Percentiles rank a stretch among this genome's conserved stretches.
Conservation (phyloP, 2,329 filamentous ascomycete species). For the Saccharata proteae region DNA sequence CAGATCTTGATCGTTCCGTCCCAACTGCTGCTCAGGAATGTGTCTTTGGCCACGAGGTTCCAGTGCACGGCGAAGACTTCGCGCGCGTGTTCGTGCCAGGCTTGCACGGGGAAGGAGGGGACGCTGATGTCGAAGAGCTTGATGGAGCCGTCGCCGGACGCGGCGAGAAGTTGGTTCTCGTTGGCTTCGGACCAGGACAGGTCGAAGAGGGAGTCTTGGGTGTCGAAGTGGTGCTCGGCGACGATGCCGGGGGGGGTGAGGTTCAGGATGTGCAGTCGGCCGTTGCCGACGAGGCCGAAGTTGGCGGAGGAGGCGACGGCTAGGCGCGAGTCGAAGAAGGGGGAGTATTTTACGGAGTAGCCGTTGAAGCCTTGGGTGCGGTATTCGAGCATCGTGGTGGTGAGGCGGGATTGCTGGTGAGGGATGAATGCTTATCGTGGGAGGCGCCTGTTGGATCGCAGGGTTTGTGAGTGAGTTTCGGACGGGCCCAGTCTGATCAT, state of each 20-base stretch:
- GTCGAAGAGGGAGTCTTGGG: slow-evolving; percentile 94
- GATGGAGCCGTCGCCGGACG: slow-evolving; percentile 84
- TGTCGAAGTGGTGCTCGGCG: slow-evolving; percentile 86
- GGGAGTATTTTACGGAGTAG: slow-evolving; percentile 95
- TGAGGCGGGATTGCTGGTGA: slow-evolving; percentile 1
- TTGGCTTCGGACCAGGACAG: slow-evolving; percentile 91
- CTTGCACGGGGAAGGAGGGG: slow-evolving; percentile 74
- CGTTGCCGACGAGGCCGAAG: slow-evolving; percentile 95
- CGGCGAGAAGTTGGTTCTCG: slow-evolving; percentile 83
- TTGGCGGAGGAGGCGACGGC: slow-evolving; percentile 87
- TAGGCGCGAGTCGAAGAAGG: slow-evolving; percentile 90
- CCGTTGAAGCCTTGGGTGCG: slow-evolving; percentile 89
- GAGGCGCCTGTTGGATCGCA: not conserved
- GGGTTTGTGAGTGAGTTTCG: too few relatives aligned
- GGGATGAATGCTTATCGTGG: slow-evolving; percentile 2
- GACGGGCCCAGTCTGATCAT: too few relatives aligned
- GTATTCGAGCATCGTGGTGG: slow-evolving; percentile 70
- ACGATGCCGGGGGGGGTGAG: slow-evolving; percentile 74
- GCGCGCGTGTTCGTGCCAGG: slow-evolving; percentile 84
- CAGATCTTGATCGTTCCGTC: slow-evolving; percentile 94
- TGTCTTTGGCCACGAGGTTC: slow-evolving; percentile 85
- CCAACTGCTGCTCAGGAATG: slow-evolving; percentile 86
- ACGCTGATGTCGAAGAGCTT: slow-evolving; percentile 85
- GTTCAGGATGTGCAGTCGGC: slow-evolving; percentile 71
- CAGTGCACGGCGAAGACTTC: slow-evolving; percentile 89